A percentile compares a stretch with the other conserved stretches of the same genome.
Conservation (phyloP, 306 rosid genomes). For the Cicer cuneatum region DNA sequence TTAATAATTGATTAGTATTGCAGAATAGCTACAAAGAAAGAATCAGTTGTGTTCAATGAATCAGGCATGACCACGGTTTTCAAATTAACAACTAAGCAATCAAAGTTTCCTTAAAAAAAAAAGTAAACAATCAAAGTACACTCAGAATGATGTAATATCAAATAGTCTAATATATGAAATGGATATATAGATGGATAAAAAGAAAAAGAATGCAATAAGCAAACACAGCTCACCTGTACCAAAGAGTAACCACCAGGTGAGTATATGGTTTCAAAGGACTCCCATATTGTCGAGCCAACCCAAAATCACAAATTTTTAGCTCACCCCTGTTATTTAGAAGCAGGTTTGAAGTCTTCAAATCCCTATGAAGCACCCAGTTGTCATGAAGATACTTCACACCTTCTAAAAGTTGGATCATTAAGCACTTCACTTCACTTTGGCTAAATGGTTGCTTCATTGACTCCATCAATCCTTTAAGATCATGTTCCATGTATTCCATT, state of each 20-base stretch:
- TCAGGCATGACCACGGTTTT: not conserved
- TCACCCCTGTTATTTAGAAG: constrained; percentile 96
- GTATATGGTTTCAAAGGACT: constrained; percentile 98
- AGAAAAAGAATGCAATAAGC: constrained; percentile 26
- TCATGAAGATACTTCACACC: constrained; percentile 98
- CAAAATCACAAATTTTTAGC: constrained; percentile 97
- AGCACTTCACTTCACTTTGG: constrained; percentile 99
- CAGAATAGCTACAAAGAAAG: constrained; percentile 33
- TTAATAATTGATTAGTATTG: not conserved
- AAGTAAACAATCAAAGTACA: not conserved
- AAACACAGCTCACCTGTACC: constrained; percentile 86
- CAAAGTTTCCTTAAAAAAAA: not conserved
- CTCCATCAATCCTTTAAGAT: constrained; percentile 96
- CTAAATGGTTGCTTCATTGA: constrained; percentile 96
- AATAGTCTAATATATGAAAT: constrained; percentile 5
- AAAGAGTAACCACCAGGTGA: constrained; percentile 97
- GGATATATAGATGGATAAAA: not conserved
- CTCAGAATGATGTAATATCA: constrained; percentile 17
- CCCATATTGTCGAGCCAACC: constrained; percentile 98
- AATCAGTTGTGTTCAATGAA: not conserved
- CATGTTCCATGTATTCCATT: constrained; percentile 99
- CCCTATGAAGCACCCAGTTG: constrained; percentile 99
- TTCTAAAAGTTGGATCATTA: constrained; percentile 92
- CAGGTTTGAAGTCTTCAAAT: constrained; percentile 89
- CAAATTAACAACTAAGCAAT: constrained; percentile 15